phyloP scores from a whole-genome alignment of 2,329 filamentous ascomycete genomes.

The Metarhizium rileyi region DNA sequence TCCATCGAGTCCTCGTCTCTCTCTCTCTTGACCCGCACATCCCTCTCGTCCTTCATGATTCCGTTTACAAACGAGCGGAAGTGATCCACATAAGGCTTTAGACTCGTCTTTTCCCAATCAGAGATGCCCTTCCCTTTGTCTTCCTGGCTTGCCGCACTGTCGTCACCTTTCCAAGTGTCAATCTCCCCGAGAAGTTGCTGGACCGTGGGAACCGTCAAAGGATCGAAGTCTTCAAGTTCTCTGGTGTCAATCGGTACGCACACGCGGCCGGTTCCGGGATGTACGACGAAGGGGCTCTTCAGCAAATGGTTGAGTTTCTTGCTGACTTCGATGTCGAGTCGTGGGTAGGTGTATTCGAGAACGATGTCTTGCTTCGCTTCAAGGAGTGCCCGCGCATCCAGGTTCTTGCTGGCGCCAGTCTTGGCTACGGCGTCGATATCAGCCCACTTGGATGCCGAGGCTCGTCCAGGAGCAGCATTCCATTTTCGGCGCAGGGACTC shows the following conservation, averaged over 20 bases:
- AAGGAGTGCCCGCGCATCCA: conserved; percentile 64
- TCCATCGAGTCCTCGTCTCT: conserved; percentile 43
- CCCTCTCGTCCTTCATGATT: conserved; percentile 67
- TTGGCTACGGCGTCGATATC: conserved; percentile 85
- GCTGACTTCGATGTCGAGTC: conserved; percentile 91
- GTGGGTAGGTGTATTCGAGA: conserved; percentile 94
- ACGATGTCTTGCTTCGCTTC: conserved; percentile 95
- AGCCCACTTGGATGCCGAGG: conserved; percentile 77
- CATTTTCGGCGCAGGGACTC: conserved; percentile 82
- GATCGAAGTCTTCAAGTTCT: conserved; percentile 73
- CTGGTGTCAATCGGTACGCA: conserved; percentile 86
- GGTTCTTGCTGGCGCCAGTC: conserved; percentile 57
- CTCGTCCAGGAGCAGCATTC: conserved; percentile 70
- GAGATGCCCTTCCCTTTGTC: conserved; percentile 36
- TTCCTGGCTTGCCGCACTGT: conserved; percentile 22
- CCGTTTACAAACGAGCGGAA: conserved; percentile 74
- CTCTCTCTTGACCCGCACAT: conserved; percentile 44
- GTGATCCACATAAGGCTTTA: conserved; percentile 86
- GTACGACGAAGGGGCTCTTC: conserved; percentile 92
- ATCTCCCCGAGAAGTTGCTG: conserved; percentile 75
- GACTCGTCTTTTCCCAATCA: conserved; percentile 95
- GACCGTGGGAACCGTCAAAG: conserved; percentile 80
- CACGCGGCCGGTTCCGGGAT: conserved; percentile 86
- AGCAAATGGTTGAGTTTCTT: conserved; percentile 98
- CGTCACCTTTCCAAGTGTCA: conserved; percentile 59